Conservation (phyloP, 164 flowering plant species). For the Nelumbo lutea region DNA sequence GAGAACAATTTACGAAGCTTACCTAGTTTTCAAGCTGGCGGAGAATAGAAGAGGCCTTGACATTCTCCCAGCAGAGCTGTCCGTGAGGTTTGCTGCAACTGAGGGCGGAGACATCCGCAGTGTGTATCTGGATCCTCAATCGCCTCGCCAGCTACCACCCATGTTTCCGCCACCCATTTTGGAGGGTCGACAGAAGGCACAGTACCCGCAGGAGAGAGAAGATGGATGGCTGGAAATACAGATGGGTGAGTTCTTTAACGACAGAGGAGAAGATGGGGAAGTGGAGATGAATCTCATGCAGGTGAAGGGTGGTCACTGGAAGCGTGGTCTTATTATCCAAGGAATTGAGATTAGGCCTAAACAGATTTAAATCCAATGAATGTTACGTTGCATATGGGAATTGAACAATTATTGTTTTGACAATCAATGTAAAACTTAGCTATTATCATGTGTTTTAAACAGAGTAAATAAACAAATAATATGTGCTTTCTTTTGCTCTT, state of each 20-base stretch:
- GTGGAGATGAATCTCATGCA: slow-evolving; percentile 41
- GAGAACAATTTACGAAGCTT: slow-evolving; percentile 26
- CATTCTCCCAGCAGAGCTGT: slow-evolving; percentile 13
- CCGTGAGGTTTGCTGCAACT: slow-evolving; percentile 12
- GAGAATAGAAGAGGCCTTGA: slow-evolving; percentile 17
- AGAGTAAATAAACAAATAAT: too few species aligned
- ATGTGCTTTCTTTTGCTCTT: too few species aligned
- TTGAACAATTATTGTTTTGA: too few species aligned
- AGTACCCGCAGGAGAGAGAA: slow-evolving; percentile 25
- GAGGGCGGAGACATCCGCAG: neutral
- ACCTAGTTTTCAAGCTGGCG: slow-evolving; percentile 23
- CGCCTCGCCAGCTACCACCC: too few species aligned
- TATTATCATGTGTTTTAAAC: too few species aligned
- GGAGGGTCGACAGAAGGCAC: neutral
- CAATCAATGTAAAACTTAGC: too few species aligned
- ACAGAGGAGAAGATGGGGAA: slow-evolving; percentile 25
- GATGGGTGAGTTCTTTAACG: slow-evolving; percentile 45
- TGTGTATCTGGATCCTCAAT: neutral
- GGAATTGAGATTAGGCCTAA: slow-evolving; percentile 68
- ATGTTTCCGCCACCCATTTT: too few species aligned
- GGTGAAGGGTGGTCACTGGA: slow-evolving; percentile 30
- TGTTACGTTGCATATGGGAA: too few species aligned
- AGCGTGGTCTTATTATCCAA: slow-evolving; percentile 51
- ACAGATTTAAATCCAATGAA: neutral
- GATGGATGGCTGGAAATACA: slow-evolving; percentile 64